A percentile compares a stretch with the other conserved stretches of the same genome.
These are phyloP conservation scores for Pisolithus albus DNA, from an alignment of 768 basidiomycete species.

Conservation along the genomic window DNA sequence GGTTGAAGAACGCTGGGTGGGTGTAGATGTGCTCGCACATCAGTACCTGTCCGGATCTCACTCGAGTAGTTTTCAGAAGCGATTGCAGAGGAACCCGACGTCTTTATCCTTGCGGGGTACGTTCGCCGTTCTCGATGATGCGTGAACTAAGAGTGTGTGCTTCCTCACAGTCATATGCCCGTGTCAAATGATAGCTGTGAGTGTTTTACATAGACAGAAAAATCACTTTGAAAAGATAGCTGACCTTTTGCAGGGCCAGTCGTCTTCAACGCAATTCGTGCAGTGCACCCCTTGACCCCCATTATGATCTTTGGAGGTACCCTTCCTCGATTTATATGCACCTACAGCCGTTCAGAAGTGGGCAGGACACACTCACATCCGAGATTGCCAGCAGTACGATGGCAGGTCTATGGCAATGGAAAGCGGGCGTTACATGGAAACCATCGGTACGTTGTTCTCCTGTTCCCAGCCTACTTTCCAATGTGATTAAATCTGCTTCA, in stretches of 20 bases:
- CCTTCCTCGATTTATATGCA: neutral
- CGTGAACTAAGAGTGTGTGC: neutral
- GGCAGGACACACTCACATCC: constrained; percentile 66
- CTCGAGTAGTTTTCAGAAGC: constrained; percentile 60
- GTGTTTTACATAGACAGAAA: constrained; percentile 12
- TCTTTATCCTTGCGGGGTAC: constrained; percentile 70
- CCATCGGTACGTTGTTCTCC: constrained; percentile 49
- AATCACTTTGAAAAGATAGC: neutral
- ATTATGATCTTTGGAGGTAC: constrained; percentile 77
- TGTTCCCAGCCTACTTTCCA: neutral
- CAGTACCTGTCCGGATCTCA: neutral
- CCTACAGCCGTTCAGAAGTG: neutral
- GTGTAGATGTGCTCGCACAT: constrained; percentile 2
- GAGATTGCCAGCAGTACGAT: constrained; percentile 70
- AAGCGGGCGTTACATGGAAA: constrained; percentile 90
- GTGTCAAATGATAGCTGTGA: constrained; percentile 60
- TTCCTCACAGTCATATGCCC: constrained; percentile 68
- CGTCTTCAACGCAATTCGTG: constrained; percentile 68
- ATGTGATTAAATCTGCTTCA: constrained; percentile 2
- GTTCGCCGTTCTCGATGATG: constrained; percentile 8
- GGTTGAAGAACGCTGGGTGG: constrained; percentile 74
- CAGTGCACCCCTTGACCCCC: constrained; percentile 63
- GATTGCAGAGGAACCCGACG: constrained; percentile 73
- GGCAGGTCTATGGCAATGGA: constrained; percentile 70
- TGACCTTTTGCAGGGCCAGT: constrained; percentile 46